These are phyloP conservation scores for Gossypium ekmanianum DNA, from an alignment of 345 rosid genomes.

Conservation along the genomic window DNA sequence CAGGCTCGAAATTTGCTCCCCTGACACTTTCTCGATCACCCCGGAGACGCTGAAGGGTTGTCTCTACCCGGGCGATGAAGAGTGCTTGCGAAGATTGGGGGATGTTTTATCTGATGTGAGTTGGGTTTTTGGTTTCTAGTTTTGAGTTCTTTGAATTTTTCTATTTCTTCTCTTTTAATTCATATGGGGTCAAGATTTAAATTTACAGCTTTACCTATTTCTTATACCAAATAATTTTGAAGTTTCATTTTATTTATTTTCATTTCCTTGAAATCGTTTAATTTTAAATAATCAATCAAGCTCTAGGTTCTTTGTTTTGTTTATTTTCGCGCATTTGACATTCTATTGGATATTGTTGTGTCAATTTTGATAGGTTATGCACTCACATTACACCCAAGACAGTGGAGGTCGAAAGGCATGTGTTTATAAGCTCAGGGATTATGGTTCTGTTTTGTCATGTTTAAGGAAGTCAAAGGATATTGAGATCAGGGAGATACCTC, in stretches of 20 bases:
- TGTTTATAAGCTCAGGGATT: slow-evolving; percentile 69
- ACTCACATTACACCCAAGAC: slow-evolving; percentile 75
- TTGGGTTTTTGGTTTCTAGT: slow-evolving; percentile 7
- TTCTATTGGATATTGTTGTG: slow-evolving; percentile 4
- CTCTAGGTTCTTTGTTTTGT: not conserved
- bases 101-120: slow-evolving; percentile 55
- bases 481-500: slow-evolving; percentile 70
- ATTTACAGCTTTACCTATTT: not conserved
- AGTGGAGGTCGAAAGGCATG: slow-evolving; percentile 70
- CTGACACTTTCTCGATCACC: slow-evolving; percentile 72
- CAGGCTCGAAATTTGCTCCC: slow-evolving; percentile 82
- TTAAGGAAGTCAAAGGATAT: slow-evolving; percentile 52
- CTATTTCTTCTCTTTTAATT: not conserved
- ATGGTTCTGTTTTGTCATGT: slow-evolving; percentile 52
- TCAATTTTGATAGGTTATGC: slow-evolving; percentile 43
- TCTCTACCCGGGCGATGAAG: slow-evolving; percentile 56
- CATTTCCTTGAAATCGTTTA: not conserved
- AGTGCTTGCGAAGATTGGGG: slow-evolving; percentile 44
- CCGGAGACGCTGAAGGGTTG: slow-evolving; percentile 48
- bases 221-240: slow-evolving; percentile 1
- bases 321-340: not conserved
- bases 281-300: not conserved
- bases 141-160: not conserved
- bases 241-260: not conserved
- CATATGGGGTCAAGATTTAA: not conserved